These are phyloP conservation scores for Trametes cinnabarina DNA, from an alignment of 768 basidiomycete genomes.

Conservation along the genomic window DNA sequence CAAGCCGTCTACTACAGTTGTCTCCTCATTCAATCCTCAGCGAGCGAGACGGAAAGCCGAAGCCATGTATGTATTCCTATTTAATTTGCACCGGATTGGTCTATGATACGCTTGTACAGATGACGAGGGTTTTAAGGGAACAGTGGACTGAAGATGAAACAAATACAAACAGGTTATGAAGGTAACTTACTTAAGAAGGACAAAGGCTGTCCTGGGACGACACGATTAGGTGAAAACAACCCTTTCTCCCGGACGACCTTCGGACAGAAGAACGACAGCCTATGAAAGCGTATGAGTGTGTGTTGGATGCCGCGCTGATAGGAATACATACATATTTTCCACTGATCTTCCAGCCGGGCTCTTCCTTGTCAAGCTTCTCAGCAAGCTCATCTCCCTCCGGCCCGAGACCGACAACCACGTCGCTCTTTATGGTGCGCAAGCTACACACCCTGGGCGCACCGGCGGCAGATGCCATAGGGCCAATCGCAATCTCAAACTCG, in stretches of 20 bases:
- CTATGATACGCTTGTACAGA: too few relatives aligned
- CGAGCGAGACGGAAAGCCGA: too few relatives aligned
- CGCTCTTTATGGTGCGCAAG: conserved; percentile 90
- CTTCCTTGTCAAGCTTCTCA: conserved; percentile 76
- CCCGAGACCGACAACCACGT: conserved; percentile 88
- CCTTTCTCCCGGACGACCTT: conserved; percentile 86
- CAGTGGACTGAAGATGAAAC: too few relatives aligned
- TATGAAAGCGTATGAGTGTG: conserved; percentile 27
- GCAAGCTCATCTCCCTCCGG: conserved; percentile 65
- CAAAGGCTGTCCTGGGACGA: not conserved
- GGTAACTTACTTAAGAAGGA: not conserved
- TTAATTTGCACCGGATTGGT: too few relatives aligned
- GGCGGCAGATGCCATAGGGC: conserved; percentile 84
- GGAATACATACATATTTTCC: conserved; percentile 82
- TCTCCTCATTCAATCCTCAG: not conserved
- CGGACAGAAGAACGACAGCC: conserved; percentile 86
- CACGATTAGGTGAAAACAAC: conserved; percentile 39
- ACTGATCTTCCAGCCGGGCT: conserved; percentile 95
- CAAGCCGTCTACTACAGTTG: not conserved
- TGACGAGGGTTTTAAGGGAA: too few relatives aligned
- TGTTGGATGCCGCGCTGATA: not conserved
- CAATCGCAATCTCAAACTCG: conserved; percentile 87
- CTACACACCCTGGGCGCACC: conserved; percentile 88
- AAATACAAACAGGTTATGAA: too few relatives aligned
- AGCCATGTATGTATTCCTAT: too few relatives aligned